A percentile compares a stretch with the other conserved stretches of the same genome.
These are phyloP conservation scores for Blastobotrys americana DNA, from an alignment of 805 yeast species.

Conservation along the genomic window DNA sequence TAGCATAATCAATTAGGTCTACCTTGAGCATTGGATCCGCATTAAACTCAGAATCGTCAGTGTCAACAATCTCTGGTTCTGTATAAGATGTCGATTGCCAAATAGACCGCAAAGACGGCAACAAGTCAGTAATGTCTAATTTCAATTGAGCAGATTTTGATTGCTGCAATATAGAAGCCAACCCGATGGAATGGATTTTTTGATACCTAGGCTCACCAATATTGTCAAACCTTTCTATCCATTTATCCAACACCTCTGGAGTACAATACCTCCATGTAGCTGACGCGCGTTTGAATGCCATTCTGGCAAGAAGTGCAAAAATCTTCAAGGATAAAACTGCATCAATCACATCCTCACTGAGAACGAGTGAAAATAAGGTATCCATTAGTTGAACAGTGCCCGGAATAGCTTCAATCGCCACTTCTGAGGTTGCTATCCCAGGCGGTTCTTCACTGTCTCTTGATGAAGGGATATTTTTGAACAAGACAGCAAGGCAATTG, in stretches of 20 bases:
- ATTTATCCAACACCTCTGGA: conserved; percentile 20
- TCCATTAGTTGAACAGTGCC: conserved; percentile 5
- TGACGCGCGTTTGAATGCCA: conserved; percentile 21
- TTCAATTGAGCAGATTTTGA: not conserved
- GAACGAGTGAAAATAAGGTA: conserved; percentile 15
- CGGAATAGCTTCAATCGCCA: not conserved
- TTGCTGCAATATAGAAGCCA: conserved; percentile 41
- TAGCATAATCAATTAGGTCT: no score
- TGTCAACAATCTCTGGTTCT: no score
- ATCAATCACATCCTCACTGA: conserved; percentile 25
- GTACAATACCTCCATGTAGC: conserved; percentile 13
- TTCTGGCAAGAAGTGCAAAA: conserved; percentile 20
- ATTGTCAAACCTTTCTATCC: conserved; percentile 37
- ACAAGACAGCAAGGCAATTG: not conserved
- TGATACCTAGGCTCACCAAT: conserved; percentile 70
- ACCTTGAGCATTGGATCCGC: no score
- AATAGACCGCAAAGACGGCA: not conserved
- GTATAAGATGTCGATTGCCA: no score
- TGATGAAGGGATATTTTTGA: not conserved
- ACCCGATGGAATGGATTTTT: conserved; percentile 59
- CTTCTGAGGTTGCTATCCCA: not conserved
- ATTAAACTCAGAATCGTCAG: no score
- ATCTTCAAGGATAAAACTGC: conserved; percentile 29
- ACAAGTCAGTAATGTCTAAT: not conserved
- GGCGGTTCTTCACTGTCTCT: no score